These are phyloP conservation scores for Diaporthe citri DNA, from an alignment of 2,329 filamentous ascomycete species.

Conservation along the genomic window DNA sequence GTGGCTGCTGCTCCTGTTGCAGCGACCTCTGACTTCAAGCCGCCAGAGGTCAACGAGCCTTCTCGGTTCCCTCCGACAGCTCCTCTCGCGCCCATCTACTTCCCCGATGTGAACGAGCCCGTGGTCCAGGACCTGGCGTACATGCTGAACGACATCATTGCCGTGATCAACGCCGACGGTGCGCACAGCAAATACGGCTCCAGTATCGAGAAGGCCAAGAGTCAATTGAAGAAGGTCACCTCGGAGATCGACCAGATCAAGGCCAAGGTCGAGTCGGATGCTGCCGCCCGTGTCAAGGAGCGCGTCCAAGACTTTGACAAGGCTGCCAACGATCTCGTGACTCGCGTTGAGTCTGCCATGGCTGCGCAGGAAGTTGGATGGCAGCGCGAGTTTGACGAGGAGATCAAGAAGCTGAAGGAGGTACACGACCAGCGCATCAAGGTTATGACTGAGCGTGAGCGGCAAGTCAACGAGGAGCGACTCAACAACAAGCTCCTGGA, in stretches of 20 bases:
- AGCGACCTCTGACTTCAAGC: slow-evolving; percentile 57
- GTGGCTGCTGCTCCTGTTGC: slow-evolving; percentile 40
- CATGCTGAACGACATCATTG: slow-evolving; percentile 96
- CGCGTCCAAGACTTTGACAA: slow-evolving; percentile 84
- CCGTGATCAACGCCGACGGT: slow-evolving; percentile 89
- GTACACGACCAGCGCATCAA: slow-evolving; percentile 85
- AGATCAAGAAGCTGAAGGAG: slow-evolving; percentile 83
- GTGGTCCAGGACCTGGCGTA: slow-evolving; percentile 93
- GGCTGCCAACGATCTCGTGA: slow-evolving; percentile 88
- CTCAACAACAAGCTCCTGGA: slow-evolving; percentile 88
- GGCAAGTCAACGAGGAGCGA: slow-evolving; percentile 84
- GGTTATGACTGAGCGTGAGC: slow-evolving; percentile 82
- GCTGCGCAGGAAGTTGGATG: slow-evolving; percentile 83
- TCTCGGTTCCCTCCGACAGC: slow-evolving; percentile 73
- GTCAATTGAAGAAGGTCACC: slow-evolving; percentile 82
- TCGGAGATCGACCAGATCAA: slow-evolving; percentile 82
- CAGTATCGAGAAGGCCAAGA: slow-evolving; percentile 87
- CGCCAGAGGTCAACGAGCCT: slow-evolving; percentile 75
- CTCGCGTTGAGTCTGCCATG: slow-evolving; percentile 88
- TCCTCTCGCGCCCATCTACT: slow-evolving; percentile 82
- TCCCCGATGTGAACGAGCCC: slow-evolving; percentile 83
- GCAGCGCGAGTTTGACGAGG: slow-evolving; percentile 87
- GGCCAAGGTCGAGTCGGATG: slow-evolving; percentile 74
- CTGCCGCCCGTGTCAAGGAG: slow-evolving; percentile 81
- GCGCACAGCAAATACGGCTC: slow-evolving; percentile 81